These are phyloP conservation scores for Rhizodiscina lignyota DNA, from an alignment of 495 filamentous ascomycete species.

Conservation along the genomic window DNA sequence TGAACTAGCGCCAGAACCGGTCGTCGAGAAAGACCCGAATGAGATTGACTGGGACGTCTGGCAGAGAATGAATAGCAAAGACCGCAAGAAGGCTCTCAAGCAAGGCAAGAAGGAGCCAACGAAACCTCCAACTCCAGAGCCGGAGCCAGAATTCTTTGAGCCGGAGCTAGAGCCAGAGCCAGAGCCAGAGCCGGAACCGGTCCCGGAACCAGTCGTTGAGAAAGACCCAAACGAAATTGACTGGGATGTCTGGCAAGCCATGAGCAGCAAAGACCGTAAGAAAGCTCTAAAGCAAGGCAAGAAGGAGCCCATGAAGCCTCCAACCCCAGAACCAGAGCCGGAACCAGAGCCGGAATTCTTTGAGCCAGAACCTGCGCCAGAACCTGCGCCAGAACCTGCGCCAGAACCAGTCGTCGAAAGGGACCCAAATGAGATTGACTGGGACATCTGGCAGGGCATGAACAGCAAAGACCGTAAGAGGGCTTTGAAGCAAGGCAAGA, in stretches of 20 bases:
- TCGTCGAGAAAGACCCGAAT: no score
- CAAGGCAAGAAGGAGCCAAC: not conserved
- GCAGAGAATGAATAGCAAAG: constrained; percentile 5
- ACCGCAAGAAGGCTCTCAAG: constrained; percentile 5
- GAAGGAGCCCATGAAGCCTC: constrained; percentile 1
- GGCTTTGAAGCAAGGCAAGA: not conserved
- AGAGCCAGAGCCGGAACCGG: constrained; percentile 5
- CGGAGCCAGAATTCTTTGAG: constrained; percentile 2
- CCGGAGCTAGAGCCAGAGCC: constrained; percentile 4
- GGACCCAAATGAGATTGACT: no score
- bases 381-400: constrained; percentile 5
- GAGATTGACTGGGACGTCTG: not conserved
- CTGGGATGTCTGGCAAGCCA: not conserved
- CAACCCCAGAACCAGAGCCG: no score
- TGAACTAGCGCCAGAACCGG: no score
- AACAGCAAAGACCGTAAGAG: constrained; percentile 8
- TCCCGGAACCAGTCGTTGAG: constrained; percentile 4
- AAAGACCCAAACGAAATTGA: no score
- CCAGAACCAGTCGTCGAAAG: constrained; percentile 5
- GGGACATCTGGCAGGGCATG: not conserved
- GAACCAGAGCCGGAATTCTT: constrained; percentile 3
- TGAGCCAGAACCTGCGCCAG: constrained; percentile 4
- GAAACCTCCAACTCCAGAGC: constrained; percentile 5
- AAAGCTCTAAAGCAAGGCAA: constrained; percentile 1
- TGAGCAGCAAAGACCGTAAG: constrained; percentile 7